A percentile compares a stretch with the other conserved stretches of the same genome.
phyloP scores from a whole-genome alignment of 2,329 filamentous ascomycete genomes.

The Lecanoromycetidae sp. region DNA sequence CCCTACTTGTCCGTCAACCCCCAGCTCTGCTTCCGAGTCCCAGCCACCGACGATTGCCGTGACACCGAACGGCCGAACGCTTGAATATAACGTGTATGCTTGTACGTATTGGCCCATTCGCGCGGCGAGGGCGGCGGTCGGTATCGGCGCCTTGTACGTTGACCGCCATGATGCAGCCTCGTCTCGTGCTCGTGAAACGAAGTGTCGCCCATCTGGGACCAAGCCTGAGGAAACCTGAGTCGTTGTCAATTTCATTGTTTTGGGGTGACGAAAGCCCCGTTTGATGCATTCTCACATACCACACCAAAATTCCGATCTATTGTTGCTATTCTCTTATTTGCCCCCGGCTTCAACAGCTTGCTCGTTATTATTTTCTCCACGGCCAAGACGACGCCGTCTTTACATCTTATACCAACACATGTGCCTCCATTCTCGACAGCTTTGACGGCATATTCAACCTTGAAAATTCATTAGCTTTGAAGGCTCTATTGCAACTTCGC shows the following conservation, averaged over 20 bases:
- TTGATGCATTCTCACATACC: slow-evolving; percentile 45
- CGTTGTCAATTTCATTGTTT: slow-evolving; percentile 5
- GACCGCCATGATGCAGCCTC: slow-evolving; percentile 85
- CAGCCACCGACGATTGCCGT: slow-evolving; percentile 88
- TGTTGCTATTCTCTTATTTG: slow-evolving; percentile 94
- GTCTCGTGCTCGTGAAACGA: slow-evolving; percentile 85
- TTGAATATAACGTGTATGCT: slow-evolving; percentile 94
- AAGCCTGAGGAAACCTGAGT: slow-evolving; percentile 80
- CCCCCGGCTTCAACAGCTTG: slow-evolving; percentile 86
- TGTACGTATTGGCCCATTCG: slow-evolving; percentile 95
- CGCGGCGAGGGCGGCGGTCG: slow-evolving; percentile 73
- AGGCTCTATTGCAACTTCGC: neutral
- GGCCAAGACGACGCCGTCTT: slow-evolving; percentile 90
- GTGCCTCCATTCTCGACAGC: slow-evolving; percentile 97
- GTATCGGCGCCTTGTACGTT: slow-evolving; percentile 89
- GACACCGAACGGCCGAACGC: slow-evolving; percentile 91
- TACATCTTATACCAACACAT: slow-evolving; percentile 89
- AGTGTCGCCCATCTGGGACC: slow-evolving; percentile 88
- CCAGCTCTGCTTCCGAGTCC: slow-evolving; percentile 75
- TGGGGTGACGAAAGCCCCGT: neutral
- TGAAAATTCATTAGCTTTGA: slow-evolving; percentile 6
- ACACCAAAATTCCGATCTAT: slow-evolving; percentile 88
- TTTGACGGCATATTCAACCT: slow-evolving; percentile 93
- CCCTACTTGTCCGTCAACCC: slow-evolving; percentile 85
- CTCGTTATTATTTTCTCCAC: slow-evolving; percentile 94